Base-by-base conservation (phyloP, 75 land plant genomes). In the Pinus albicaulis region DNA sequence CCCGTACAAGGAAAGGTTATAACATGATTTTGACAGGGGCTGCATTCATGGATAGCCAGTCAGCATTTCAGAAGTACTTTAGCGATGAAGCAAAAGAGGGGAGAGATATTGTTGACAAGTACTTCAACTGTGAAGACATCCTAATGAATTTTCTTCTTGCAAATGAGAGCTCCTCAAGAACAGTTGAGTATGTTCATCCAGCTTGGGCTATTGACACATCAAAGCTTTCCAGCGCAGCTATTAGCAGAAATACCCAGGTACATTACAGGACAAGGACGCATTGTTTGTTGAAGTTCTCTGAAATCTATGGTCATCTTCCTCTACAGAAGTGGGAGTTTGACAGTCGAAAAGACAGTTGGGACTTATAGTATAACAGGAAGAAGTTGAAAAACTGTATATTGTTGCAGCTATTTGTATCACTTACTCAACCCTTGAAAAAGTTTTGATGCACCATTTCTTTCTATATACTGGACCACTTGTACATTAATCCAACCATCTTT, bases 1-100 rank as follows among this genome's bases (percentile, higher is more conserved):
- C 99, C 36, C 82, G 99, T 8, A 58, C 22, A 12, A 61, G 71
- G 66, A 76, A 84, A 23, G 93, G 95, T 15, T 96, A 96, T 59
- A 96, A 96, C 78, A 88, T 90, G 83, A 90, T 96, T 44, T 77
- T 96, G 53, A 96, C 99, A n/a, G 99, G 97, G 25, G 99, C 99
- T 70, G 99, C 97, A 16, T 96, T 96, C 66, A 59, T 96, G 76
- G 97, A 93, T 76, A 72, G 81, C 55, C 64, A 89, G 56, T 24
- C 76, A 13, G 97, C 97, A 15, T 96, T 96, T 36, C 20, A 84
- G 77, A 90, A 78, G 79, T 96, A 96, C 55, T 96, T 97, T 97
- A 90, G 91, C 44, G 78, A 88, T 63, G 88, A 86, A 26, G 91
- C 86, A 12, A 82, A 84, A 57, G 59, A 61, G 26, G 99, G 94